Percentiles rank a stretch among this genome's conserved stretches.
Evolutionary conservation across 805 yeast species (phyloP).

Genomic region (Zygoascus bituminiphila): DNA sequence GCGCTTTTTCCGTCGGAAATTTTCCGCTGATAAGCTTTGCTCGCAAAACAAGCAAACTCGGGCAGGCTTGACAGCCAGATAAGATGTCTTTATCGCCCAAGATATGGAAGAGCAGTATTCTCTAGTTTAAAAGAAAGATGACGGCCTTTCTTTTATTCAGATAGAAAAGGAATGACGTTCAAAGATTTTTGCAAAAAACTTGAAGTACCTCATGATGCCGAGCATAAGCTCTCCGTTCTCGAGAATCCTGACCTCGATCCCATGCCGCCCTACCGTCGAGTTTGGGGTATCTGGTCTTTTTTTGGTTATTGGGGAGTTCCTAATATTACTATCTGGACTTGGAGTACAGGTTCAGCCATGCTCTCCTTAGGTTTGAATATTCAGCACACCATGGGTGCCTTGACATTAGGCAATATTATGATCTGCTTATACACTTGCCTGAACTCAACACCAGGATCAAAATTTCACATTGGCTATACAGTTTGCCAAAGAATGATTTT

Average conservation of each 20-base stretch:
- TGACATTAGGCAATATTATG: constrained; percentile 35
- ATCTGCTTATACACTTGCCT: constrained; percentile 34
- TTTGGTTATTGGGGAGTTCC: constrained; percentile 17
- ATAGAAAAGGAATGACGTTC: neutral
- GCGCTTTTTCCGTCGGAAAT: neutral
- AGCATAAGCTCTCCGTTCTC: constrained; percentile 3
- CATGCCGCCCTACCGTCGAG: constrained; percentile 12
- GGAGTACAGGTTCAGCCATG: constrained; percentile 40
- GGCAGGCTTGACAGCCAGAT: no score
- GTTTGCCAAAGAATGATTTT: constrained; percentile 36
- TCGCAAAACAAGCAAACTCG: no score
- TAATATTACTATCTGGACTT: constrained; percentile 37
- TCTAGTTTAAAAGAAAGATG: no score
- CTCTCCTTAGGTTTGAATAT: constrained; percentile 39
- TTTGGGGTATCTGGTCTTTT: constrained; percentile 14
- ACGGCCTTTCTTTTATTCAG: no score
- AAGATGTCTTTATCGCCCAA: no score
- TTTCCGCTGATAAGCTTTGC: neutral
- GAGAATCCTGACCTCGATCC: constrained; percentile 38
- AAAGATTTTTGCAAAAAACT: neutral
- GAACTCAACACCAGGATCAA: constrained; percentile 40
- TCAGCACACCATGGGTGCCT: constrained; percentile 37
- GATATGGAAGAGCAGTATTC: no score
- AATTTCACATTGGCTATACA: constrained; percentile 43
- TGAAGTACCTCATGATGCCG: constrained; percentile 4